Base-by-base conservation (phyloP, 2,329 filamentous ascomycete species). In the Ophiobolus disseminans region DNA sequence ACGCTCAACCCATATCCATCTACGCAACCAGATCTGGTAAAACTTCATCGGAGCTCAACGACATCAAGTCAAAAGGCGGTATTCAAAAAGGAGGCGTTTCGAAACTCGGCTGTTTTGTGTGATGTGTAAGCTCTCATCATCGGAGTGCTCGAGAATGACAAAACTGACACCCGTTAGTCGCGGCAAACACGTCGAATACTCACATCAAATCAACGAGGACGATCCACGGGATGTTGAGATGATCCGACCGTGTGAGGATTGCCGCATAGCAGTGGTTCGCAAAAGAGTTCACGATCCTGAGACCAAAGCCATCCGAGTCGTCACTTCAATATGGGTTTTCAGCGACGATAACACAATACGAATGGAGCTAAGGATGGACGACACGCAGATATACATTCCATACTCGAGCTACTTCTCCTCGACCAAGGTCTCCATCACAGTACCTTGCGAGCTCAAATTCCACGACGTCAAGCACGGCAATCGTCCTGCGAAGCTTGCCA, bases 321-420 rank as follows among this genome's bases (percentile, higher is more conserved):
- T 71, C 14, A 77, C 76, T 0, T 77, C 75, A 2, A 73, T 79
- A 13, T 79, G 77, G 77, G 69, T 69, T 0, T 62, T 79, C 4
- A 74, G 72, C 32, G 69, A 77, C 36, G 76, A 79, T 53, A 70
- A 73, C 28, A 66, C 64, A 1, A 62, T 75, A 3, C 69, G 76
- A 8, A 50, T 77, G 23, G 75, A 79, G 46, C 74, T 79, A 16
- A 73, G 74, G 25, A 69, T 78, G 25, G 63, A 68, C 11, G 75
- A 77, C 10, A 57, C 58, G 3, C 63, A 71, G 21, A 70, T 76
- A 48, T 75, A 76, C 20, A 70, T 79, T 4, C 77, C 77, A 0
- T 78, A 76, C 53, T 71, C 73, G 20, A 75, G 73, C 10, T 79
- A 76, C 58, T 78, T 78, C 53, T 70, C 71, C 5, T 68, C 74